A percentile compares a stretch with the other conserved stretches of the same genome.
Evolutionary conservation across 805 yeast species (phyloP).

Genomic region (Candida piceae): DNA sequence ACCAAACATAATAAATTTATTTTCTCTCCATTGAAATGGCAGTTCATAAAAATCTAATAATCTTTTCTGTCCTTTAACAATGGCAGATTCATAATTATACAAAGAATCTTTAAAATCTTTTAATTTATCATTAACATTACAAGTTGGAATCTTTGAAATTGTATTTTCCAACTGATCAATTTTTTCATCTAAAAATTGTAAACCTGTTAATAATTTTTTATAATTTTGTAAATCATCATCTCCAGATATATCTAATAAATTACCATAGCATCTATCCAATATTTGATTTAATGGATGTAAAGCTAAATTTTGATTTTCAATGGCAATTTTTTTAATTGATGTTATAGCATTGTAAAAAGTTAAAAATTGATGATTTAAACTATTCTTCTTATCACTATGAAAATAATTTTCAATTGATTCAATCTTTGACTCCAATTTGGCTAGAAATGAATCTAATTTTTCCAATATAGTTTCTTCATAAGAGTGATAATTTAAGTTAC

Average conservation of each 20-base stretch:
- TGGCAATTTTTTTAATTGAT: slow-evolving; percentile 18
- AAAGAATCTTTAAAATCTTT: slow-evolving; percentile 31
- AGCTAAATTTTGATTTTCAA: slow-evolving; percentile 21
- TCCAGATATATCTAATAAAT: slow-evolving; percentile 6
- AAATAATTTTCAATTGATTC: slow-evolving; percentile 26
- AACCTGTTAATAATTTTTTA: slow-evolving; percentile 30
- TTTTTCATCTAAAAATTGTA: slow-evolving; percentile 37
- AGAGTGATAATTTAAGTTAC: slow-evolving; percentile 11
- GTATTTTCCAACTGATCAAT: slow-evolving; percentile 34
- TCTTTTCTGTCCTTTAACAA: slow-evolving; percentile 36
- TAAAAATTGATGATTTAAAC: slow-evolving; percentile 12
- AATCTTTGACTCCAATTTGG: slow-evolving; percentile 25
- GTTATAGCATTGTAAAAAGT: slow-evolving; percentile 21
- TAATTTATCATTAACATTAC: slow-evolving; percentile 24
- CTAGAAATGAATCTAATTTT: slow-evolving; percentile 26
- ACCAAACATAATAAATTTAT: slow-evolving; percentile 77
- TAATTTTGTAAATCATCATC: slow-evolving; percentile 18
- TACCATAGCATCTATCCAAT: slow-evolving; percentile 27
- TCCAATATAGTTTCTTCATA: slow-evolving; percentile 25
- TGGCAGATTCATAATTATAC: slow-evolving; percentile 45
- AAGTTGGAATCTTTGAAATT: slow-evolving; percentile 24
- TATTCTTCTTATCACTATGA: slow-evolving; percentile 13
- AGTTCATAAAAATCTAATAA: slow-evolving; percentile 78
- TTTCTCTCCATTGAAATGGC: slow-evolving; percentile 92
- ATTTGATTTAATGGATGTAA: slow-evolving; percentile 27